phyloP scores from a whole-genome alignment of 257 asterid genomes.

The Perilla frutescens region DNA sequence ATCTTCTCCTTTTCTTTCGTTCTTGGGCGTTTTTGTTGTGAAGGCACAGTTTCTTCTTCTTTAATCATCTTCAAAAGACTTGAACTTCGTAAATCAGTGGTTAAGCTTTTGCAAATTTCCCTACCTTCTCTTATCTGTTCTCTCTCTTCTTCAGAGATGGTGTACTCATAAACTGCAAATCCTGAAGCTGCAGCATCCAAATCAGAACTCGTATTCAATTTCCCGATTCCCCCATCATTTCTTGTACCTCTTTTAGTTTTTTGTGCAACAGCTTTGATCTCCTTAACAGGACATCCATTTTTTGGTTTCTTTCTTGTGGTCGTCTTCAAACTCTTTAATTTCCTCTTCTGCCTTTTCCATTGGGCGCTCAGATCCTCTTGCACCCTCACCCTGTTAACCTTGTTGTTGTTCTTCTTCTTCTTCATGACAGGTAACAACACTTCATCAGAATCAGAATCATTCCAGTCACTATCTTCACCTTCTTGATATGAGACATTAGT shows the following conservation, averaged over 20 bases:
- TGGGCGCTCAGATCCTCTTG: conserved; percentile 16
- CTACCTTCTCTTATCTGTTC: conserved; percentile 73
- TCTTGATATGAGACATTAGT: conserved; percentile 30
- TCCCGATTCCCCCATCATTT: background rate
- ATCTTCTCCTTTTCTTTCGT: conserved; percentile 66
- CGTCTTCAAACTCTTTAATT: conserved; percentile 39
- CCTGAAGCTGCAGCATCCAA: background rate
- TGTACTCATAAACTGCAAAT: conserved; percentile 59
- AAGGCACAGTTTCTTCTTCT: conserved; percentile 36
- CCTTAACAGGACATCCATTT: conserved; percentile 30
- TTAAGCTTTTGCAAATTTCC: conserved; percentile 44
- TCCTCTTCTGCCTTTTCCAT: conserved; percentile 37
- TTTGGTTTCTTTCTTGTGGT: conserved; percentile 41
- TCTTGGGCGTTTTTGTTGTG: conserved; percentile 41
- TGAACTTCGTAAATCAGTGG: conserved; percentile 47
- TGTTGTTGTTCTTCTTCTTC: conserved; percentile 21
- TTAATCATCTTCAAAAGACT: conserved; percentile 33
- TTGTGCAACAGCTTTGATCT: conserved; percentile 21
- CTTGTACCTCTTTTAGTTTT: conserved; percentile 42
- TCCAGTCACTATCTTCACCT: conserved; percentile 35
- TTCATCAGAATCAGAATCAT: conserved; percentile 43
- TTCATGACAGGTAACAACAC: conserved; percentile 40
- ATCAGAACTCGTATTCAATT: conserved; percentile 32
- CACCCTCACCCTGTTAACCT: conserved; percentile 24
- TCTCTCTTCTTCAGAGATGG: conserved; percentile 87